Percentiles rank a stretch among this genome's conserved stretches.
phyloP scores from a whole-genome alignment of 2,329 filamentous ascomycete species.

The Rugonectria rugulosa region DNA sequence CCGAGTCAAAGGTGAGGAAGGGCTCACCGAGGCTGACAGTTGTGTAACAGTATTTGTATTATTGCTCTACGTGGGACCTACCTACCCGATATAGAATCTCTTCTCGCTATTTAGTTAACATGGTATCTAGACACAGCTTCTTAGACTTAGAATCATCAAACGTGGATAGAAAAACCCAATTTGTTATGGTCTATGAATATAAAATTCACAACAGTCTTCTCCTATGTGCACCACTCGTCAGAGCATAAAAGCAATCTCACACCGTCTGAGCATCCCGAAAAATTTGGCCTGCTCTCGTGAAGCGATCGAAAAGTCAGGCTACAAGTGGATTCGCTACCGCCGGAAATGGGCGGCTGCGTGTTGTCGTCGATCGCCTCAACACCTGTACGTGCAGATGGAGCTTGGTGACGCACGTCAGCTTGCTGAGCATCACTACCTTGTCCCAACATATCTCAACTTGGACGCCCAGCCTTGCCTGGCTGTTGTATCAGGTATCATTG shows the following conservation, averaged over 20 bases:
- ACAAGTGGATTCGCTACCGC: slow-evolving; percentile 10
- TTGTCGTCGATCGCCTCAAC: not conserved
- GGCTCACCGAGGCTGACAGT: slow-evolving; percentile 9
- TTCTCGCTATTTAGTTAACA: slow-evolving; percentile 23
- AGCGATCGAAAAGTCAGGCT: slow-evolving; percentile 4
- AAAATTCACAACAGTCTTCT: not conserved
- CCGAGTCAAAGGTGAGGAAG: slow-evolving; percentile 14
- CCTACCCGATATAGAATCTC: slow-evolving; percentile 32
- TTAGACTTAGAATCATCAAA: not conserved
- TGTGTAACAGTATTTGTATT: slow-evolving; percentile 16
- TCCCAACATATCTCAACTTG: not conserved
- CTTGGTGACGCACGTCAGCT: slow-evolving; percentile 11
- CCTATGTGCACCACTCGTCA: not conserved
- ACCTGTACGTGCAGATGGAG: not conserved
- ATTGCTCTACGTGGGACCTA: too few species aligned
- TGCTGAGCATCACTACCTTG: not conserved
- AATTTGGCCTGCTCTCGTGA: not conserved
- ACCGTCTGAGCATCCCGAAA: not conserved
- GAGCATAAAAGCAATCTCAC: not conserved
- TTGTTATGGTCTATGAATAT: too few species aligned
- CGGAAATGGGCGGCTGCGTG: not conserved
- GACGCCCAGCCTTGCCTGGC: not conserved
- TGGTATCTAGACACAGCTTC: slow-evolving; percentile 15
- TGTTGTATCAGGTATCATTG: too few species aligned
- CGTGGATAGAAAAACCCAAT: not conserved